Conservation (phyloP, 2,329 filamentous ascomycete species). For the Trichoderma koningii region DNA sequence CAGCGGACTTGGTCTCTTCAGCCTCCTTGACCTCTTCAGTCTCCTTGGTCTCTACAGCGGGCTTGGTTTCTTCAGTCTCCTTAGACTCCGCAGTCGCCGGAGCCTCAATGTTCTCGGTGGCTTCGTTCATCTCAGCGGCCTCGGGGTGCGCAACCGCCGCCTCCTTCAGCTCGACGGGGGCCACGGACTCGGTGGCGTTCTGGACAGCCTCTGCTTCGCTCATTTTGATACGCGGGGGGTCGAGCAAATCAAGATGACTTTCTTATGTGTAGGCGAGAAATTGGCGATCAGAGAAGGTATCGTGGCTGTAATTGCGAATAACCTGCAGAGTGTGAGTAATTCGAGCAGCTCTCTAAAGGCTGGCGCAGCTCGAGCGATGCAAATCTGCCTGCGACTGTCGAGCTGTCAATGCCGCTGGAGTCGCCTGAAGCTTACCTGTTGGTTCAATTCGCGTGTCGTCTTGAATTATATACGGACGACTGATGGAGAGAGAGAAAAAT, state of each 20-base stretch:
- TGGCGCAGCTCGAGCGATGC: neutral
- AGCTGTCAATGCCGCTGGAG: neutral
- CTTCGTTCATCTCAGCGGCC: constrained; percentile 15
- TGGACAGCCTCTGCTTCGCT: constrained; percentile 44
- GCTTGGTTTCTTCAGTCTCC: constrained; percentile 20
- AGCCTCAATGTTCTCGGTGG: neutral
- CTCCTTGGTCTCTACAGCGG: constrained; percentile 26
- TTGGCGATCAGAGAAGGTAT: neutral
- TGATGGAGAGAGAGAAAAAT: neutral
- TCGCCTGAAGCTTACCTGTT: constrained; percentile 1
- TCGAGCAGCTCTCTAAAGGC: neutral
- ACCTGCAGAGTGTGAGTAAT: constrained; percentile 16
- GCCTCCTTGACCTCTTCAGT: constrained; percentile 32
- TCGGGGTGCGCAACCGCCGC: constrained; percentile 32
- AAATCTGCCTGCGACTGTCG: neutral
- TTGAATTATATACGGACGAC: neutral
- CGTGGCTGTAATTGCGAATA: neutral
- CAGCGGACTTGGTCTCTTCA: constrained; percentile 14
- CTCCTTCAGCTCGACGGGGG: constrained; percentile 32
- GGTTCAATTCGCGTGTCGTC: neutral
- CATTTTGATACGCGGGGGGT: constrained; percentile 36
- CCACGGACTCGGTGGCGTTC: constrained; percentile 45
- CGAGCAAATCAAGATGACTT: neutral
- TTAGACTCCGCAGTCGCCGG: constrained; percentile 15
- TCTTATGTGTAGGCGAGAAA: neutral